Conservation (phyloP, 2,329 filamentous ascomycete species). For the Trichoderma harzianum region DNA sequence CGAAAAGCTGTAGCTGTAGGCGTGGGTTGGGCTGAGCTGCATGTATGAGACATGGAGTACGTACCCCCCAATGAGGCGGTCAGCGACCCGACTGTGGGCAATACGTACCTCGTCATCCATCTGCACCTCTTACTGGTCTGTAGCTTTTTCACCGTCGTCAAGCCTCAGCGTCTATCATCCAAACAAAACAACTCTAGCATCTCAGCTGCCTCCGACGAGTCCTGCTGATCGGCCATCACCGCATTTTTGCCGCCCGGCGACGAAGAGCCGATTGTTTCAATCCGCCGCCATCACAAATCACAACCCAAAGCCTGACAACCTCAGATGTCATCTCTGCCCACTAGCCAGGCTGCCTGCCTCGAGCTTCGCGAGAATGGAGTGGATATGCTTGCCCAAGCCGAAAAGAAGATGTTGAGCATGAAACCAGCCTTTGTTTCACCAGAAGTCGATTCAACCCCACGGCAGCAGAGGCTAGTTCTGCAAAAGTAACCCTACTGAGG, state of each 20-base stretch:
- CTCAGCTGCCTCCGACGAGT: background rate
- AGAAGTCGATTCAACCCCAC: constrained; percentile 11
- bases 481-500: constrained; percentile 1
- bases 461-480: constrained; percentile 10
- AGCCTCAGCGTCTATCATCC: constrained; percentile 1
- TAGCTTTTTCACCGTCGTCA: background rate
- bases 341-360: background rate
- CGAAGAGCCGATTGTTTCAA: background rate
- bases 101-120: background rate
- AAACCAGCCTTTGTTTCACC: constrained; percentile 21
- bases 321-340: background rate
- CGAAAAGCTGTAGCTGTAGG: background rate
- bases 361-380: background rate
- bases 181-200: background rate
- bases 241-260: constrained; percentile 1
- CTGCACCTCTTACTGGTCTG: background rate
- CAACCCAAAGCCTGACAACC: background rate
- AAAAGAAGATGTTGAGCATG: constrained; percentile 10
- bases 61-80: background rate
- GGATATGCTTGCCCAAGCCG: background rate
- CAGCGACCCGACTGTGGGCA: background rate
- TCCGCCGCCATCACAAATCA: background rate
- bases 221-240: background rate
- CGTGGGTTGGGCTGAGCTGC: background rate
- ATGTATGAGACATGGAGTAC: background rate